Base-by-base conservation (phyloP, 2,329 filamentous ascomycete genomes). In the Ophiostoma populinum region DNA sequence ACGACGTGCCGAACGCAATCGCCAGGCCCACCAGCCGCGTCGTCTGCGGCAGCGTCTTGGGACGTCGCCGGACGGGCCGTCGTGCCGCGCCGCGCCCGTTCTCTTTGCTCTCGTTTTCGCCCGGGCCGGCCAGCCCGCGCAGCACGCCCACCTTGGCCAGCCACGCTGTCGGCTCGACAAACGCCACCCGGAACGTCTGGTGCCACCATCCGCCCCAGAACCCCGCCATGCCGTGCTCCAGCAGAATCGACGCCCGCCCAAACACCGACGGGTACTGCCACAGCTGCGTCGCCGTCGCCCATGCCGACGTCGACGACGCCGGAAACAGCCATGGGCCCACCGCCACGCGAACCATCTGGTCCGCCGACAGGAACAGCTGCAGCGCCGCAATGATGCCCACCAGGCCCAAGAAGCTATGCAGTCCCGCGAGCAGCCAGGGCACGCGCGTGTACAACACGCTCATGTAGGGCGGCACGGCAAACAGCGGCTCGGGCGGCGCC, bases 141-240 rank as follows among this genome's bases (percentile, higher is more conserved):
- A 71, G 32, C 44, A 60, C 50, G 13, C 62, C 54, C 26, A 41
- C 35, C 41, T 51, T 44, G 7, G 54, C 51, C 37, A 77, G 46
- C 46, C 59, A 68, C 2, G 52, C 53, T 0, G 65, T 57, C 0
- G 77, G 75, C 4, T 72, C 65, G 25, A 68, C 56, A 48, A 87
- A 85, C 3, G 70, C 72, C 37, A 73, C 66, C 1, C 85, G 77
- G 56, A 93, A 92, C 3, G 77, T 75, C 55, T 94, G 86, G 53
- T 95, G 87, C 87, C 87, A 94, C 65, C 74, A 87, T 16, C 62
- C 63, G 29, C 80, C 75, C 87, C 87, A 95, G 55, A 77, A 79
- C 1, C 85, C 86, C 1, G 69, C 65, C 2, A 94, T 60, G 0
- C 87, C 86, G 39, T 70, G 62, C 41, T 83, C 70, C 9, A 75